Percentiles rank a stretch among this genome's conserved stretches.
Evolutionary conservation across 2,329 filamentous ascomycete genomes (phyloP).

Genomic region (Botryotinia narcissicola): DNA sequence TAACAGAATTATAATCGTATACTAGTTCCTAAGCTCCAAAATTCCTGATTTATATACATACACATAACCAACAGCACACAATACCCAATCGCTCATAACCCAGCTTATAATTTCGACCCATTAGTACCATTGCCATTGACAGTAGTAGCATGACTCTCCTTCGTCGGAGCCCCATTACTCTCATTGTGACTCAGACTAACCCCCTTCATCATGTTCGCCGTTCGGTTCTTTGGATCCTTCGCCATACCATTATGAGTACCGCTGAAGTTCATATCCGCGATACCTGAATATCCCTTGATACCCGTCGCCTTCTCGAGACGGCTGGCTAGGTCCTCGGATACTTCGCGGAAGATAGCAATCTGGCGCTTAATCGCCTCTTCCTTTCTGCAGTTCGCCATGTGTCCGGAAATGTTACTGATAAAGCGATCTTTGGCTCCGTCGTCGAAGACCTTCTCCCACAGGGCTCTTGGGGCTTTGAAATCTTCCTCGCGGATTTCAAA

Average conservation of each 20-base stretch:
- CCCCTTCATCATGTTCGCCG: conserved; percentile 50
- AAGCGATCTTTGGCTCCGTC: conserved; percentile 57
- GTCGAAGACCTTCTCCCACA: conserved; percentile 42
- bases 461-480: conserved; percentile 37
- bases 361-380: conserved; percentile 55
- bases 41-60: neutral
- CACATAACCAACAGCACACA: neutral
- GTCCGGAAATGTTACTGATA: conserved; percentile 56
- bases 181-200: conserved; percentile 38
- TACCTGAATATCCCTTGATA: conserved; percentile 58
- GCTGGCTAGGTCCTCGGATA: conserved; percentile 53
- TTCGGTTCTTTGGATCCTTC: conserved; percentile 45
- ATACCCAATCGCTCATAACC: neutral
- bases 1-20: neutral
- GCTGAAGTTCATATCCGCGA: conserved; percentile 54
- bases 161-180: conserved; percentile 49
- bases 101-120: neutral
- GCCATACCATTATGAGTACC: conserved; percentile 59
- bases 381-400: conserved; percentile 52
- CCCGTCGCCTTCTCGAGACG: conserved; percentile 54
- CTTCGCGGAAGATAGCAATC: conserved; percentile 58
- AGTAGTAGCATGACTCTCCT: conserved; percentile 22
- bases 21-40: neutral
- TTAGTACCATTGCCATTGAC: neutral
- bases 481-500: conserved; percentile 41